Percentiles rank a stretch among this genome's conserved stretches.
phyloP scores from a whole-genome alignment of 2,329 filamentous ascomycete species.

The Cercospora berteroae region DNA sequence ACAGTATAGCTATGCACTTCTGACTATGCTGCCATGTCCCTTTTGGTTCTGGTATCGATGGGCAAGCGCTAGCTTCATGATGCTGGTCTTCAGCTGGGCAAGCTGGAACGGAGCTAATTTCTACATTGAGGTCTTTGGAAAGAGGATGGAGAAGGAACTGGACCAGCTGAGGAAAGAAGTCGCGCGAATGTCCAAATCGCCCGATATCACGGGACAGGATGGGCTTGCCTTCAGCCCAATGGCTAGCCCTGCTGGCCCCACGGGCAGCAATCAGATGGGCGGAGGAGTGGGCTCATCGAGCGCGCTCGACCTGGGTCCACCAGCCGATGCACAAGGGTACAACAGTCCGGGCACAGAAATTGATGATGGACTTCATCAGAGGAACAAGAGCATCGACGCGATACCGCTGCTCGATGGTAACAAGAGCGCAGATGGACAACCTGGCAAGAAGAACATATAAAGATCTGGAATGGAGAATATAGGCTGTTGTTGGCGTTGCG shows the following conservation, averaged over 20 bases:
- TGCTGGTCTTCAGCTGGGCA: slow-evolving; percentile 85
- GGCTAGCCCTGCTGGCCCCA: slow-evolving; percentile 30
- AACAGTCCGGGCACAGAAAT: slow-evolving; percentile 10
- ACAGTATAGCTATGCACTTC: slow-evolving; percentile 83
- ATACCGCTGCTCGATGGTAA: slow-evolving; percentile 6
- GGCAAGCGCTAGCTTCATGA: slow-evolving; percentile 73
- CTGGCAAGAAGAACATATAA: slow-evolving; percentile 6
- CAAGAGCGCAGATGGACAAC: not conserved
- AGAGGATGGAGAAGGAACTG: slow-evolving; percentile 92
- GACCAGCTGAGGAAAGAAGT: slow-evolving; percentile 87
- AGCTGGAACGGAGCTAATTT: slow-evolving; percentile 96
- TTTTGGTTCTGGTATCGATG: slow-evolving; percentile 90
- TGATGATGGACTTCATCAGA: slow-evolving; percentile 7
- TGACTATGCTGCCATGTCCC: slow-evolving; percentile 92
- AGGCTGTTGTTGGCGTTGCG: not conserved
- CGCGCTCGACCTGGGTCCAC: slow-evolving; percentile 35
- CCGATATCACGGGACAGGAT: slow-evolving; percentile 30
- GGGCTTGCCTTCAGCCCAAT: slow-evolving; percentile 27
- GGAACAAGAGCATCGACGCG: slow-evolving; percentile 3
- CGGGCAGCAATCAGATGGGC: slow-evolving; percentile 2
- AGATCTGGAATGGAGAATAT: not conserved
- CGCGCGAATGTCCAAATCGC: slow-evolving; percentile 33
- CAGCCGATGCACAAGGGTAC: slow-evolving; percentile 21
- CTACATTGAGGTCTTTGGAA: slow-evolving; percentile 98
- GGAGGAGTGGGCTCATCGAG: slow-evolving; percentile 22